Evolutionary conservation across 495 filamentous ascomycete genomes (phyloP).

Genomic region (Amorphotheca resinae): DNA sequence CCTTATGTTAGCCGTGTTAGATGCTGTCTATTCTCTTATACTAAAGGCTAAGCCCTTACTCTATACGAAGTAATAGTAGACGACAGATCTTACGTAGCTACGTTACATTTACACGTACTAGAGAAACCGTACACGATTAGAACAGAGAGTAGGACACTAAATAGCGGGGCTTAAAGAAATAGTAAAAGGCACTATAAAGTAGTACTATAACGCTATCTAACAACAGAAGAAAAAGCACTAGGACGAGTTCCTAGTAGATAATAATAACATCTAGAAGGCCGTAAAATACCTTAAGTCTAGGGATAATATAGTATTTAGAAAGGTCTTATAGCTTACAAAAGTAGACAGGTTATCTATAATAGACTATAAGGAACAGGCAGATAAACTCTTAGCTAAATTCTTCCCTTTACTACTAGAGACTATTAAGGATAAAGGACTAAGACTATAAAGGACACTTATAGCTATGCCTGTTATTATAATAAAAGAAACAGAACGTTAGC

Average conservation of each 20-base stretch:
- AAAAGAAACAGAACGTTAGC: conserved; percentile 2
- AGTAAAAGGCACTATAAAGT: conserved; percentile 4
- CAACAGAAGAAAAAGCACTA: conserved; percentile 11
- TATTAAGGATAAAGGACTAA: conserved; percentile 9
- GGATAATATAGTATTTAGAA: conserved; percentile 7
- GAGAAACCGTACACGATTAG: conserved; percentile 10
- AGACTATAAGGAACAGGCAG: conserved; percentile 5
- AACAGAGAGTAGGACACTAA: conserved; percentile 1
- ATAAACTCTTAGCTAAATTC: conserved; percentile 15
- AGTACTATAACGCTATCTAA: conserved; percentile 14
- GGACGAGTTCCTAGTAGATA: conserved; percentile 12
- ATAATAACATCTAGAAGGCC: conserved; percentile 14
- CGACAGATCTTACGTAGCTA: conserved; percentile 10
- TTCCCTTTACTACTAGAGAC: conserved; percentile 19
- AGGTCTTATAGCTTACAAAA: conserved; percentile 17
- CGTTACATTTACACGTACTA: conserved; percentile 14
- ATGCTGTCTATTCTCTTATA: conserved; percentile 5
- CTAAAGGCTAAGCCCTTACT: conserved; percentile 11
- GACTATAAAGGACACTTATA: conserved; percentile 1
- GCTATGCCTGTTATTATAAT: conserved; percentile 2
- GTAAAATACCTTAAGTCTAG: conserved; percentile 12
- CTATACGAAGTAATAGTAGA: conserved; percentile 17
- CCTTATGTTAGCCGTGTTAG: conserved; percentile 5
- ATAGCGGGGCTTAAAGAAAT: not conserved
- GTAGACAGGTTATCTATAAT: conserved; percentile 18